Base-by-base conservation (phyloP, 495 filamentous ascomycete genomes). In the Hypomontagnella submonticulosa region DNA sequence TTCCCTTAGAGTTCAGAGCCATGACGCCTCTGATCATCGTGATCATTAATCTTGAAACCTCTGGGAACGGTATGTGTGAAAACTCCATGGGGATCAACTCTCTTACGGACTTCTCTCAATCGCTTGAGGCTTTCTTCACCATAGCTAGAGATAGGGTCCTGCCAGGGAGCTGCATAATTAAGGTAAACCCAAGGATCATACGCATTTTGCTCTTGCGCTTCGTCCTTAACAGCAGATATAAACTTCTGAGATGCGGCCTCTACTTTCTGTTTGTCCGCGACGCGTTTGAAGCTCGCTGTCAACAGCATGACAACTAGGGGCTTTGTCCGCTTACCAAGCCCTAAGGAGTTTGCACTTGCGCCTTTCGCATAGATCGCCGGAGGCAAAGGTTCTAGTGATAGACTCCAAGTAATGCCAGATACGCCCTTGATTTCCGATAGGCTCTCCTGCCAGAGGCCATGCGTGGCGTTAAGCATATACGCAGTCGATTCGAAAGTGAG, bases 311-410 rank as follows among this genome's bases (percentile, higher is more conserved):
- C 16, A 0, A 51, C 56, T 3, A 52, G 57, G 1, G 62, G 1
- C 2, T 73, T 77, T 10, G 77, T 58, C 0, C 73, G 68, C 0
- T 70, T 52, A 2, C 72, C 61, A 0, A 85, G 70, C 0, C 83
- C 83, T 1, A 87, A 68, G 1, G 80, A 74, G 55, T 85, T 85
- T 0, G 79, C 80, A 1, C 71, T 58, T 10, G 79, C 73, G 16
- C 75, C 73, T 7, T 70, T 67, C 16, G 61, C 70, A 8, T 78
- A 76, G 27, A 86, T 71, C 1, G 69, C 77, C 47, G 84, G 81
- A 41, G 80, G 76, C 30, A 80, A 63, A 2, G 79, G 55, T 0
- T 79, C 78, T 0, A 80, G 71, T 7, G 73, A 49, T 1, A 77
- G 48, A 4, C 70, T 72, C 27, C 61, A 70, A 8, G 54, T 40